Conservation (phyloP, 495 filamentous ascomycete species). For the Darksidea phi region DNA sequence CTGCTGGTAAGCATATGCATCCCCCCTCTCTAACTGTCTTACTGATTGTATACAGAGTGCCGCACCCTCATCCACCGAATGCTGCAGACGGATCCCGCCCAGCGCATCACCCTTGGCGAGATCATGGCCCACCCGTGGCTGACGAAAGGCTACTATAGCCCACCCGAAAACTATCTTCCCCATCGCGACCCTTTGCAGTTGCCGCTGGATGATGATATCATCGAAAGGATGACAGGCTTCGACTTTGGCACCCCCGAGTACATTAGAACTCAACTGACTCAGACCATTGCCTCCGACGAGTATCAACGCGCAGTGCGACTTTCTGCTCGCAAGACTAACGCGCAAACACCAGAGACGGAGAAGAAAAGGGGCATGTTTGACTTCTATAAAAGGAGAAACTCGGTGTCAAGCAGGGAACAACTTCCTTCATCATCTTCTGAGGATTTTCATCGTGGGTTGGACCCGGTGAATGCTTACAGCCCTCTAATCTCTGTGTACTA, state of each 20-base stretch:
- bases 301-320: conserved; percentile 78
- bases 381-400: conserved; percentile 94
- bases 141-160: conserved; percentile 80
- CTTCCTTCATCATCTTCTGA: conserved; percentile 84
- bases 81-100: conserved; percentile 90
- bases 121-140: conserved; percentile 98
- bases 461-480: conserved; percentile 91
- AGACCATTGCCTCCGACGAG: conserved; percentile 82
- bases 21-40: background rate
- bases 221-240: conserved; percentile 95
- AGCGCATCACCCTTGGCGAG: conserved; percentile 82
- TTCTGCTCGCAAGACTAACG: conserved; percentile 60
- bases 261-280: conserved; percentile 77
- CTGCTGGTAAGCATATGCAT: conserved; percentile 62
- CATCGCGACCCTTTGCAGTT: conserved; percentile 78
- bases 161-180: conserved; percentile 89
- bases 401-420: conserved; percentile 80
- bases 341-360: conserved; percentile 64
- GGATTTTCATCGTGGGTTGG: conserved; percentile 74
- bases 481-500: conserved; percentile 94
- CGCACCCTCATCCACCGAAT: conserved; percentile 91
- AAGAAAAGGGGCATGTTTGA: conserved; percentile 87
- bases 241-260: conserved; percentile 88
- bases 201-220: conserved; percentile 77
- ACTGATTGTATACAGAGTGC: conserved; percentile 65